Evolutionary conservation across 306 rosid genomes (phyloP).

Genomic region (Rubus parviflorus): DNA sequence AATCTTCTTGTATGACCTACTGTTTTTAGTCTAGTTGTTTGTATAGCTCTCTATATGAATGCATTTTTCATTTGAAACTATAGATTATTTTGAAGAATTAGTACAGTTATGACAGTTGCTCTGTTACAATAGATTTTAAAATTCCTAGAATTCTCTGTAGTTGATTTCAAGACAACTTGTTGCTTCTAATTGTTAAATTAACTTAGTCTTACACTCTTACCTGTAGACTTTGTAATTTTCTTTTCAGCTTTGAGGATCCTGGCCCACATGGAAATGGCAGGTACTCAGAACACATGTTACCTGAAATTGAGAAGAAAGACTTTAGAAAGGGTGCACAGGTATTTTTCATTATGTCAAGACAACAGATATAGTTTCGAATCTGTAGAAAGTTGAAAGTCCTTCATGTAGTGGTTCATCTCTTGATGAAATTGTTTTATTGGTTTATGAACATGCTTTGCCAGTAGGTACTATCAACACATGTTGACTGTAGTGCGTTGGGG

Average conservation of each 20-base stretch:
- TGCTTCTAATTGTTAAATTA: not conserved
- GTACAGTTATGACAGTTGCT: not conserved
- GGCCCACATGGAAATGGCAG: slow-evolving; percentile 98
- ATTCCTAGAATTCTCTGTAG: not conserved
- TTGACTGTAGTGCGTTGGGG: slow-evolving; percentile 2
- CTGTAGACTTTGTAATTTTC: not conserved
- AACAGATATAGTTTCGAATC: slow-evolving; percentile 22
- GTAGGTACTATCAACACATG: not conserved
- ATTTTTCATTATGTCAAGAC: slow-evolving; percentile 28
- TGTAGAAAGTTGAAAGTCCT: not conserved
- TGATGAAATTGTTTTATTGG: not conserved
- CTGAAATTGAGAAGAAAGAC: slow-evolving; percentile 87
- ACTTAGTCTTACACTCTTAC: not conserved
- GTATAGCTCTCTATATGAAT: not conserved
- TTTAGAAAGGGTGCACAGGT: slow-evolving; percentile 99
- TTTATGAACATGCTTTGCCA: slow-evolving; percentile 14
- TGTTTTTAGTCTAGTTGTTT: slow-evolving; percentile 6
- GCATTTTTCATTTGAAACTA: not conserved
- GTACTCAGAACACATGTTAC: slow-evolving; percentile 92
- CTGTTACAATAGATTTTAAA: not conserved
- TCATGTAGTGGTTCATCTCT: slow-evolving; percentile 6
- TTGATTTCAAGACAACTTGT: slow-evolving; percentile 5
- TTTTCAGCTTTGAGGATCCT: slow-evolving; percentile 87
- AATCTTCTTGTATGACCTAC: slow-evolving; percentile 13
- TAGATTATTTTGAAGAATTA: not conserved